Evolutionary conservation across 208 protist species (phyloP), one percentile per base, ranked within the genome.

Genomic region (Crithidia brevicula): DNA sequence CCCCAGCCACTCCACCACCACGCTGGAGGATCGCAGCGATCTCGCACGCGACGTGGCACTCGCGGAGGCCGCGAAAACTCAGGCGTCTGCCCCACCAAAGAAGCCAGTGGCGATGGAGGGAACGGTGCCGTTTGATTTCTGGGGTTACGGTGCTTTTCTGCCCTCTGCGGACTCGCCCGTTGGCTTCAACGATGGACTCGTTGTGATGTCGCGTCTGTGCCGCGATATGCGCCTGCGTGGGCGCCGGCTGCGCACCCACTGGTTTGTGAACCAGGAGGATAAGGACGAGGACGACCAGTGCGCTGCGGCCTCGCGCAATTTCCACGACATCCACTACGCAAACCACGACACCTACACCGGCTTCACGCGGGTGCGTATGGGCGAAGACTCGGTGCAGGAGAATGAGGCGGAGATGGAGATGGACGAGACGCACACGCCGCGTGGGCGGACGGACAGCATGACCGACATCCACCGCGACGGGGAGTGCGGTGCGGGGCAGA

Each of bases 301-400:
- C 28, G n/a, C 3, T 15, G 50, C 11, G 7, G 50, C 34, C 27
- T 13, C 36, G 53, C 53, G 3, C n/a, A 50, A 25, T 27, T 62
- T 62, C 25, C 36, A 62, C 56, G 56, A 62, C 16, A 62, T 62
- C 42, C 7, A 36, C 36, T 62, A 62, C 38, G 56, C 40, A 4
- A 62, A 62, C 40, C 23, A 62, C 28, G 56, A 62, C 56, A 62
- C 27, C 16, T 62, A 62, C 56, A 62, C 40, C 27, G 56, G 56
- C 11, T 62, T 62, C 18, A 62, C 42, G 6, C 40, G 23, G 8
- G 25, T 47, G 23, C 56, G 50, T 15, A 8, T 50, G 40, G 15
- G 40, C 7, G 36, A 28, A 4, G 30, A 11, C 22, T 36, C 54
- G 7, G 54, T 9, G 22, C 22, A 43, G 36, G 54, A 9, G 22